Percentiles rank a stretch among this genome's conserved stretches.
Conservation (phyloP, 257 asterid species). For the Penstemon barbatus region DNA sequence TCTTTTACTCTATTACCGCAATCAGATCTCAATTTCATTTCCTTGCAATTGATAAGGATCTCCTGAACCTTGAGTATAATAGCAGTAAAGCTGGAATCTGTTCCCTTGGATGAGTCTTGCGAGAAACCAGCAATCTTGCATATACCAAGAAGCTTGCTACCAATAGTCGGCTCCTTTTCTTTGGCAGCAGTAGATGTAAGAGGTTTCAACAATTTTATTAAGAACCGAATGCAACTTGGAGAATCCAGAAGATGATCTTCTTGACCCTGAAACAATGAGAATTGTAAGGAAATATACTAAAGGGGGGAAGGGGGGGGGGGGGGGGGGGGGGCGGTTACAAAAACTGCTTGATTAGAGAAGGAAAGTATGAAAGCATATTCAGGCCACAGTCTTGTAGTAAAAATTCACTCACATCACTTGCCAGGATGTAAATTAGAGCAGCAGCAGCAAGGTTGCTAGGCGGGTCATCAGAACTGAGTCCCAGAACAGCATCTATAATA, state of each 20-base stretch:
- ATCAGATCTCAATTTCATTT: constrained; percentile 52
- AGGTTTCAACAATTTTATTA: constrained; percentile 66
- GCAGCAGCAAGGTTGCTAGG: constrained; percentile 83
- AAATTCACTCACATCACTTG: constrained; percentile 59
- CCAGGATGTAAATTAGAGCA: constrained; percentile 59
- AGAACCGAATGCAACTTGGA: constrained; percentile 60
- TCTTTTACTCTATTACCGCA: constrained; percentile 37
- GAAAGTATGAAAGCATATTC: constrained; percentile 7
- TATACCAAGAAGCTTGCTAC: constrained; percentile 74
- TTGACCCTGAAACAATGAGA: constrained; percentile 53
- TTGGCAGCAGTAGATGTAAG: constrained; percentile 40
- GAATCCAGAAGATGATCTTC: constrained; percentile 64
- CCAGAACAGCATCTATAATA: constrained; percentile 61
- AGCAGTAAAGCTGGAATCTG: constrained; percentile 56
- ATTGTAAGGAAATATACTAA: neutral
- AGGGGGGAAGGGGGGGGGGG: constrained; percentile 8
- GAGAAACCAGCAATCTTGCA: constrained; percentile 60
- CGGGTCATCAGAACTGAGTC: constrained; percentile 64
- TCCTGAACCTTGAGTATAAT: constrained; percentile 65
- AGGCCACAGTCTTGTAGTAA: neutral
- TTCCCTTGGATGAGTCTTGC: constrained; percentile 54
- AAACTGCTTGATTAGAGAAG: constrained; percentile 14
- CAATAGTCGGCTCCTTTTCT: constrained; percentile 56
- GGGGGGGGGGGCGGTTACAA: neutral
- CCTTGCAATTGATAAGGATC: constrained; percentile 67